Percentiles rank a stretch among this genome's conserved stretches.
Evolutionary conservation across 2,329 filamentous ascomycete species (phyloP).

Genomic region (Fusarium caatingaense): DNA sequence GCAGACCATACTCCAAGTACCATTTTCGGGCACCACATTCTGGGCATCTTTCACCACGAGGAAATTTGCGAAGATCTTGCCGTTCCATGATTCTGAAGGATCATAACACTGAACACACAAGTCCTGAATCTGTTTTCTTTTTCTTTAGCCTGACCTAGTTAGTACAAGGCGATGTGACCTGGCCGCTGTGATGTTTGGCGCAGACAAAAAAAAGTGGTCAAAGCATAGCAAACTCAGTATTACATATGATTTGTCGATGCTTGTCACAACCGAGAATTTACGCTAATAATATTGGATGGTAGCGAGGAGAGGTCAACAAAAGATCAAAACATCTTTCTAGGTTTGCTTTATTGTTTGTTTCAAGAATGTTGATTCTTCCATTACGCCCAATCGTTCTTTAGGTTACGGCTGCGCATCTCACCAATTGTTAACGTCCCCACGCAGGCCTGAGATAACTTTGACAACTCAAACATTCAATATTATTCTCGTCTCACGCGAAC

Average conservation of each 20-base stretch:
- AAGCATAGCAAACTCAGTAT: not conserved
- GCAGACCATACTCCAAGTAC: slow-evolving; percentile 79
- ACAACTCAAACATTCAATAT: not conserved
- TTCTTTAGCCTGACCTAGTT: not conserved
- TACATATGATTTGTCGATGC: slow-evolving; percentile 8
- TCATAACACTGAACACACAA: slow-evolving; percentile 1
- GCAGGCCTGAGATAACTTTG: too few relatives aligned
- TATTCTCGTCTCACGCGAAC: not conserved
- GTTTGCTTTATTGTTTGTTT: not conserved
- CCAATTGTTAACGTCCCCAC: not conserved
- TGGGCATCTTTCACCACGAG: slow-evolving; percentile 65
- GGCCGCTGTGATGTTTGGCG: slow-evolving; percentile 1
- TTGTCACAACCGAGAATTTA: slow-evolving; percentile 1
- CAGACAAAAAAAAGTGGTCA: slow-evolving; percentile 26
- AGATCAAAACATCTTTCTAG: not conserved
- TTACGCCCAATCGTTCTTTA: not conserved
- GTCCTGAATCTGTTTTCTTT: not conserved
- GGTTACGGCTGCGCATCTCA: not conserved
- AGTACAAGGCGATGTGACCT: not conserved
- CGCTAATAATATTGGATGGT: not conserved
- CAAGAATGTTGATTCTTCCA: not conserved
- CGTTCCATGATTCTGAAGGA: slow-evolving; percentile 52
- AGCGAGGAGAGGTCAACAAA: not conserved
- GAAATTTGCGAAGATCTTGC: slow-evolving; percentile 62
- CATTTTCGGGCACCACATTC: slow-evolving; percentile 78